Conservation (phyloP, 208 protist species). For the Acanthamoeba healyi region DNA sequence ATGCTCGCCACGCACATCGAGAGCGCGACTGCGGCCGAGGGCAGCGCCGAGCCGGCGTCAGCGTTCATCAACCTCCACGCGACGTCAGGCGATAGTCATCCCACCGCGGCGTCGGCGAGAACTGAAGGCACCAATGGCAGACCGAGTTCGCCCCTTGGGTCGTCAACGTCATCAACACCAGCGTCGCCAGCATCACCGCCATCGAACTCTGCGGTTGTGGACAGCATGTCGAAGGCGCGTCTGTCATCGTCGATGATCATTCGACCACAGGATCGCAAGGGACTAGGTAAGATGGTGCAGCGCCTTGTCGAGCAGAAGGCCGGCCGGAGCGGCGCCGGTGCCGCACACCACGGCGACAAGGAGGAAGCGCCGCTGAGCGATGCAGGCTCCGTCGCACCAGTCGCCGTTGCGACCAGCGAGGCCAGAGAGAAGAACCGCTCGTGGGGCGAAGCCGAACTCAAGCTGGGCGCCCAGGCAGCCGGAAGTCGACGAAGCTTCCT, state of each 20-base stretch:
- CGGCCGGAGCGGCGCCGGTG: too few species aligned
- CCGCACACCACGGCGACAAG: background rate
- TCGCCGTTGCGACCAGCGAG: too few species aligned
- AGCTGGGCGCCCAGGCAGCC: too few species aligned
- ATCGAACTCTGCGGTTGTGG: background rate
- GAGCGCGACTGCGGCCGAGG: background rate
- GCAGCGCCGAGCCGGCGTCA: background rate
- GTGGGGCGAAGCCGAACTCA: too few species aligned
- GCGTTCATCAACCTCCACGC: slow-evolving; percentile 11
- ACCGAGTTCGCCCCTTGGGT: background rate
- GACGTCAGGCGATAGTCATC: background rate
- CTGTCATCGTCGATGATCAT: slow-evolving; percentile 9
- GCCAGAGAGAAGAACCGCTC: too few species aligned
- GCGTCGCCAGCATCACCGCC: background rate
- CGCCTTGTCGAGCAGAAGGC: too few species aligned
- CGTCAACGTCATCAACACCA: background rate
- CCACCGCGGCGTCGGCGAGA: too few species aligned
- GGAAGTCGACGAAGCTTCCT: too few species aligned
- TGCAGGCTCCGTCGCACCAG: too few species aligned
- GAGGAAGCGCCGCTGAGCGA: too few species aligned
- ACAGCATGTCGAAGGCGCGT: background rate
- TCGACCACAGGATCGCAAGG: background rate
- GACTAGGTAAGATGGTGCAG: background rate
- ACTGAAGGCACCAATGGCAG: too few species aligned
- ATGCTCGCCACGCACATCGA: background rate